Evolutionary conservation across 2,329 filamentous ascomycete species (phyloP), one percentile per base, ranked within the genome.

Genomic region (Magnaporthiopsis poae): DNA sequence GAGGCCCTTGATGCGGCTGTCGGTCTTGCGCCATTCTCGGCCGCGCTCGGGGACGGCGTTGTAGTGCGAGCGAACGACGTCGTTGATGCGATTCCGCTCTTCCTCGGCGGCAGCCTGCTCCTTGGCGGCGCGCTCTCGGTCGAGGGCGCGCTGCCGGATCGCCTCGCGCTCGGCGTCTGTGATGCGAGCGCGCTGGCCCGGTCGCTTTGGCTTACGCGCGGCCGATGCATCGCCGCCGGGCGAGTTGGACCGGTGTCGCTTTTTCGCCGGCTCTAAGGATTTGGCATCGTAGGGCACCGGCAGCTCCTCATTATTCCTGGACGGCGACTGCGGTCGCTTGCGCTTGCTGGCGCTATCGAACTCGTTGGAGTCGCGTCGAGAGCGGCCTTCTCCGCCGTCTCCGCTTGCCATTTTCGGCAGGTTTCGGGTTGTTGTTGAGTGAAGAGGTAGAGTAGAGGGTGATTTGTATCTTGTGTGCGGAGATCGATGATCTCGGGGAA

Each of bases 1-100:
- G 65, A 99, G 81, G 0, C 95, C 95, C 79, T 96, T 96, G 81
- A 99, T 99, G 73, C 91, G 90, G 77, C 91, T 96, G 73, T 96
- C 92, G 8, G 92, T 96, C 75, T 90, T 92, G 64, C 95, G 87
- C 94, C 95, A 99, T 73, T 97, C 92, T 66, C 94, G 87, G 15
- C 95, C 95, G 36, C 93, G 87, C 80, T 99, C 90, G 0, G 94
- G 94, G 0, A 98, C 94, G 56, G 90, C 89, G 77, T 99, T 99
- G 83, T 99, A 99, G 77, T 97, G 94, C 70, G 96, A 89, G 64
- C 89, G 87, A 63, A 98, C 95, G 9, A 96, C 88, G 73, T 98
- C 92, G 72, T 93, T 88, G 60, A 91, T 87, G 61, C 88, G 88
- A 64, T 88, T 80, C 46, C 80, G 78, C 61, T 78, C 77, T 61